A percentile compares a stretch with the other conserved stretches of the same genome.
Evolutionary conservation across 129 eudicot genomes (phyloP).

Genomic region (Sambucus nigra): DNA sequence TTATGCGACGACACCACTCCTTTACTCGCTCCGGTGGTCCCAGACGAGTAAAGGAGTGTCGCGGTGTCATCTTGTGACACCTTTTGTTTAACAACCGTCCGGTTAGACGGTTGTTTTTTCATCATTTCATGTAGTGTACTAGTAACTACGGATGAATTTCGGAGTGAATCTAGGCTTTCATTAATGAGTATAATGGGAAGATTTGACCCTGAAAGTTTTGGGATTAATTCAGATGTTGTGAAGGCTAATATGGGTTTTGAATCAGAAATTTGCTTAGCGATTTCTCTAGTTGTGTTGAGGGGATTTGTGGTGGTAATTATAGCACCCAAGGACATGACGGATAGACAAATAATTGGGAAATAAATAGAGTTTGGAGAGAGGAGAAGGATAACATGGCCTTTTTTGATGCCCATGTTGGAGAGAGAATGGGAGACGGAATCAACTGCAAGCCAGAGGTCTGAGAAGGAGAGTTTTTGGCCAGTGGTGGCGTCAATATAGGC

Average conservation of each 20-base stretch:
- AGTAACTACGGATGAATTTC: constrained; percentile 18
- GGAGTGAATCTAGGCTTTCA: background rate
- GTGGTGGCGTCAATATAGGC: constrained; percentile 95
- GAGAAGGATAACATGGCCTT: constrained; percentile 72
- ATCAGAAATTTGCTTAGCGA: constrained; percentile 68
- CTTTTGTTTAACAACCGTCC: constrained; percentile 39
- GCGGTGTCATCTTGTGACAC: constrained; percentile 73
- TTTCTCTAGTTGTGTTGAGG: constrained; percentile 58
- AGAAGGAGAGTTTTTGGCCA: constrained; percentile 50
- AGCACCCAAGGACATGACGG: constrained; percentile 91
- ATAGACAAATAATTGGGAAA: constrained; percentile 79
- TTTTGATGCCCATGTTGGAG: constrained; percentile 48
- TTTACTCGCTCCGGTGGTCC: constrained; percentile 94
- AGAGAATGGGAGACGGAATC: constrained; percentile 61
- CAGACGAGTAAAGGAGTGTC: constrained; percentile 78
- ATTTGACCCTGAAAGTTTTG: constrained; percentile 42
- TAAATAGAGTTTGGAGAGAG: constrained; percentile 82
- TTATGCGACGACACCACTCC: constrained; percentile 89
- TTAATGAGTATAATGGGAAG: constrained; percentile 62
- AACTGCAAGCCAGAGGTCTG: constrained; percentile 66
- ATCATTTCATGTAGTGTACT: constrained; percentile 42
- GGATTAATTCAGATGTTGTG: constrained; percentile 42
- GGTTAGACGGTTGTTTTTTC: constrained; percentile 36
- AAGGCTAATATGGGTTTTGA: constrained; percentile 76
- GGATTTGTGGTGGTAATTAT: constrained; percentile 89